Evolutionary conservation across 2,329 filamentous ascomycete species (phyloP).

Genomic region (Onygena corvina): DNA sequence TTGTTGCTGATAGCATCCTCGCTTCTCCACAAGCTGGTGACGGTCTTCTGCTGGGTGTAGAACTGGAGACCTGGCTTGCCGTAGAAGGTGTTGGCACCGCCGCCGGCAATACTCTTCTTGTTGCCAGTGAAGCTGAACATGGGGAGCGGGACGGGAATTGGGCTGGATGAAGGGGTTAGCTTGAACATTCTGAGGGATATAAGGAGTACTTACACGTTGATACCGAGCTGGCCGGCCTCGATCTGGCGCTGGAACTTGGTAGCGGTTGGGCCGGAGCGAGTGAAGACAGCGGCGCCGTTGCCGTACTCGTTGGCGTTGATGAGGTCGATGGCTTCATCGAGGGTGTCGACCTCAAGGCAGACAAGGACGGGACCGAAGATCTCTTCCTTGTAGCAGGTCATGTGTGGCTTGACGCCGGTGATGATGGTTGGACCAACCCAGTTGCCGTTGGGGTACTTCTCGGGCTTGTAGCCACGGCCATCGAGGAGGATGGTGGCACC

Average conservation of each 20-base stretch:
- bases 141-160: constrained; percentile 50
- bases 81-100: constrained; percentile 89
- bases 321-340: constrained; percentile 51
- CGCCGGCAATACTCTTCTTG: constrained; percentile 86
- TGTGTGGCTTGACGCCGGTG: constrained; percentile 51
- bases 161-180: constrained; percentile 18
- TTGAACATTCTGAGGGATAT: neutral
- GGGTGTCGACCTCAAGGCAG: constrained; percentile 47
- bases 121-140: constrained; percentile 57
- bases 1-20: constrained; percentile 76
- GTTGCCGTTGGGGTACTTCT: constrained; percentile 55
- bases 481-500: constrained; percentile 54
- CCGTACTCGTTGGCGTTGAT: constrained; percentile 58
- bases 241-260: constrained; percentile 52
- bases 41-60: constrained; percentile 96
- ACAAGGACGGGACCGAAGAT: constrained; percentile 57
- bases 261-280: constrained; percentile 48
- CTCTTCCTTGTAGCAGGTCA: constrained; percentile 55
- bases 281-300: constrained; percentile 56
- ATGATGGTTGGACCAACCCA: constrained; percentile 55
- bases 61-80: constrained; percentile 85
- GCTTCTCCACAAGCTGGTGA: constrained; percentile 79
- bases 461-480: constrained; percentile 48
- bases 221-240: constrained; percentile 54
- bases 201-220: constrained; percentile 41